Evolutionary conservation across 2,329 filamentous ascomycete species (phyloP), one percentile per base, ranked within the genome.

Genomic region (Aspergillus pseudotamarii): DNA sequence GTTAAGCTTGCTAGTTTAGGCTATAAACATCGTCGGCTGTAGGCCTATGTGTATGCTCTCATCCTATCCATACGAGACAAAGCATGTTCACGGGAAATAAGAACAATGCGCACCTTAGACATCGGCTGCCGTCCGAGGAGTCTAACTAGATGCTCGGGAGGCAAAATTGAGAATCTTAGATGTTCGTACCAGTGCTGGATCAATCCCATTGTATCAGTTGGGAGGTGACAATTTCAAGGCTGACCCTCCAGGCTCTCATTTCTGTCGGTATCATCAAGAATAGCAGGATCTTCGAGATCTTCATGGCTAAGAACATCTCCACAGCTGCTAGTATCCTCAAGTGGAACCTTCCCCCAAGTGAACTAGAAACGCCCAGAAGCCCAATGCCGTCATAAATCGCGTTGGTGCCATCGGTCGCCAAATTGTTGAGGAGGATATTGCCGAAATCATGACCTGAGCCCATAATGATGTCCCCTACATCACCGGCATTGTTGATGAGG

Each of bases 381-480:
- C 94, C 77, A 85, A 86, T 64, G 86, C 93, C 58, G 86, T 92
- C 67, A 86, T 94, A 72, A 84, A 89, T 75, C 97, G 96, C 86
- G 87, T 96, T 72, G 84, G 92, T 68, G 94, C 93, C 76, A 93
- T 99, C 70, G 93, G 90, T 75, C 95, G 94, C 78, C 93, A 98
- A 86, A 90, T 99, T 75, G 89, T 98, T 68, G 94, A 98, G 77
- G 94, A 98, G 89, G 97, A 96, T 88, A 92, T 93, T 81, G 83
- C 81, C 64, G 94, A 97, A 78, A 72, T 84, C 65, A 76, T 85
- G 68, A 87, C 86, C 80, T 98, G 95, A 95, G 87, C 88, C 65
- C 86, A 89, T 75, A 92, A 91, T 82, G 87, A 94, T 69, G 89
- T 91, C 79, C 86, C 94, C 60, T 98, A 96, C 82, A 82, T 96